phyloP scores from a whole-genome alignment of 768 basidiomycete species.

The Xerocomellus amylosporus region DNA sequence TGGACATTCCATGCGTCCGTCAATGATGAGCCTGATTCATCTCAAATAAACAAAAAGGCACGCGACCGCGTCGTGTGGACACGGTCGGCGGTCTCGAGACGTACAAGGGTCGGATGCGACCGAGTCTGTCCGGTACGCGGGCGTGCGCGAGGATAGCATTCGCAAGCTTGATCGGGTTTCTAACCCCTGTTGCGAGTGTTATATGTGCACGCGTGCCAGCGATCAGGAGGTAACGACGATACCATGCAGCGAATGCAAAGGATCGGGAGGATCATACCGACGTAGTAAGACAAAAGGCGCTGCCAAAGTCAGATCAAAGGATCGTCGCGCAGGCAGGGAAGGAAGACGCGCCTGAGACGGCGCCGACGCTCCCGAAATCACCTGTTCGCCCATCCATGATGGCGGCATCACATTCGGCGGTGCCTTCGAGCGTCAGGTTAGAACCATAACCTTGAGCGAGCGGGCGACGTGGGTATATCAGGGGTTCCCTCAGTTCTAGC shows the following conservation, averaged over 20 bases:
- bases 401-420: constrained; percentile 80
- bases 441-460: constrained; percentile 60
- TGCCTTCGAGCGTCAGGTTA: constrained; percentile 70
- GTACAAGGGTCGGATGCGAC: constrained; percentile 70
- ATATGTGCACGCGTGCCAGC: not conserved
- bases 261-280: not conserved
- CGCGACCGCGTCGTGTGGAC: not conserved
- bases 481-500: not conserved
- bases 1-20: constrained; percentile 22
- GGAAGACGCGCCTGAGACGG: constrained; percentile 53
- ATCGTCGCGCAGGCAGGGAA: not conserved
- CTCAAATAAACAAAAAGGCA: not conserved
- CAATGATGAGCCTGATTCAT: not conserved
- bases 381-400: constrained; percentile 53
- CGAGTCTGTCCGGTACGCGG: constrained; percentile 45
- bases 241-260: not conserved
- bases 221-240: not conserved
- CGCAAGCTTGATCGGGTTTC: constrained; percentile 68
- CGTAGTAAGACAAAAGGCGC: not conserved
- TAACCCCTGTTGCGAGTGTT: constrained; percentile 46
- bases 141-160: constrained; percentile 54
- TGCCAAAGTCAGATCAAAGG: not conserved
- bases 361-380: constrained; percentile 73
- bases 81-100: constrained; percentile 15
- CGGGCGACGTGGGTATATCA: not conserved